Base-by-base conservation (phyloP, 2,329 filamentous ascomycete species). In the Emydomyces testavorans region DNA sequence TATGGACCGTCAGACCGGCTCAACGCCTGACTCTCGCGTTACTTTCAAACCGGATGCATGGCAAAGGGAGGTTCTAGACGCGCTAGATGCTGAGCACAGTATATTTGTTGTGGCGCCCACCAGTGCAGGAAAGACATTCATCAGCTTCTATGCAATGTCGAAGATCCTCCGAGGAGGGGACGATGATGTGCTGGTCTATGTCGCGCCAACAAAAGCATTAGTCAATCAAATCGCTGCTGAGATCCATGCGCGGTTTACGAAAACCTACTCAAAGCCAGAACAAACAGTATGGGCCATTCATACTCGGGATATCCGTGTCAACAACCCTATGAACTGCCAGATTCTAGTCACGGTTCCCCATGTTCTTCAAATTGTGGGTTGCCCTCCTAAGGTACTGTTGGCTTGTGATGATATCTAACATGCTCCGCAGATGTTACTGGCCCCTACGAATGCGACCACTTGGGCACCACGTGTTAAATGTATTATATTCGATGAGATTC, bases 181-280 rank as follows among this genome's bases (percentile, higher is more conserved):
- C 51, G 77, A 86, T 41, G 79, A 77, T 2, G 74, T 89, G 2
- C 65, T 90, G 5, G 80, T 89, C 0, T 90, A 89, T 54, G 81
- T 90, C 4, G 85, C 83, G 0, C 85, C 85, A 0, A 89, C 84
- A 0, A 90, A 90, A 59, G 83, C 85, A 2, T 69, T 90, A 8
- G 83, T 89, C 50, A 89, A 89, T 59, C 85, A 90, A 61, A 88
- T 90, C 54, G 84, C 83, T 1, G 84, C 84, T 1, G 84, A 89
- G 63, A 72, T 89, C 13, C 79, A 86, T 60, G 83, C 79, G 4
- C 75, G 82, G 4, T 90, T 86, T 58, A 78, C 75, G 0, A 90
- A 89, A 63, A 16, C 15, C 3, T 48, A n/a, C n/a, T 16, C 18
- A 70, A 71, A 23, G 72, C 78, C 31, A 70, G 68, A 3, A 79